Evolutionary conservation across 495 filamentous ascomycete species (phyloP).

Genomic region (Penicillium diatomitis): DNA sequence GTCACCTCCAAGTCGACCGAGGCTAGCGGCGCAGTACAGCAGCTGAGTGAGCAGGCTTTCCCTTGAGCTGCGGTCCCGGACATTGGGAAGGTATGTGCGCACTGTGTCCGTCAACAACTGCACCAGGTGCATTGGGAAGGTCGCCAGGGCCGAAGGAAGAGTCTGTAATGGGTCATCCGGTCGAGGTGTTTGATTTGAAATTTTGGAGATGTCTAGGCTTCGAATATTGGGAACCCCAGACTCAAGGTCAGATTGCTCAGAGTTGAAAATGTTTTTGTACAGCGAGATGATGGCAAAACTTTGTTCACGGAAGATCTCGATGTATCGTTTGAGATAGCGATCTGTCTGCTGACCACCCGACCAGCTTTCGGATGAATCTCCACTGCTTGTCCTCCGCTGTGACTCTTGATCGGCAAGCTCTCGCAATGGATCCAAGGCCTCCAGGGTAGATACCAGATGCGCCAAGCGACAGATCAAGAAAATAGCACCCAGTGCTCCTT

Average conservation of each 20-base stretch:
- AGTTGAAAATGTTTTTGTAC: constrained; percentile 81
- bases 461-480: constrained; percentile 82
- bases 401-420: constrained; percentile 88
- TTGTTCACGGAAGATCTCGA: constrained; percentile 98
- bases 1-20: constrained; percentile 86
- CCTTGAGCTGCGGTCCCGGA: constrained; percentile 64
- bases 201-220: constrained; percentile 25
- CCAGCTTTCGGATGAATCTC: constrained; percentile 37
- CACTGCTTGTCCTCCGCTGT: constrained; percentile 24
- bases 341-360: constrained; percentile 86
- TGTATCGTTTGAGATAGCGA: constrained; percentile 85
- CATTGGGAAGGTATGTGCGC: constrained; percentile 68
- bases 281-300: constrained; percentile 91
- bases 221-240: constrained; percentile 23
- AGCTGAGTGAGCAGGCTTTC: constrained; percentile 93
- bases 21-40: constrained; percentile 86
- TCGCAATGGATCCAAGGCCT: constrained; percentile 75
- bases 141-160: constrained; percentile 68
- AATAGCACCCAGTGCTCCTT: constrained; percentile 66
- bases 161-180: constrained; percentile 52
- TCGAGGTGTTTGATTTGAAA: constrained; percentile 10
- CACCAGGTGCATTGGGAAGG: constrained; percentile 81
- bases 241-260: constrained; percentile 33
- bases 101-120: constrained; percentile 73
- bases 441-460: constrained; percentile 69